Evolutionary conservation across 495 filamentous ascomycete species (phyloP), one percentile per base, ranked within the genome.

Genomic region (Xylaria acuta): DNA sequence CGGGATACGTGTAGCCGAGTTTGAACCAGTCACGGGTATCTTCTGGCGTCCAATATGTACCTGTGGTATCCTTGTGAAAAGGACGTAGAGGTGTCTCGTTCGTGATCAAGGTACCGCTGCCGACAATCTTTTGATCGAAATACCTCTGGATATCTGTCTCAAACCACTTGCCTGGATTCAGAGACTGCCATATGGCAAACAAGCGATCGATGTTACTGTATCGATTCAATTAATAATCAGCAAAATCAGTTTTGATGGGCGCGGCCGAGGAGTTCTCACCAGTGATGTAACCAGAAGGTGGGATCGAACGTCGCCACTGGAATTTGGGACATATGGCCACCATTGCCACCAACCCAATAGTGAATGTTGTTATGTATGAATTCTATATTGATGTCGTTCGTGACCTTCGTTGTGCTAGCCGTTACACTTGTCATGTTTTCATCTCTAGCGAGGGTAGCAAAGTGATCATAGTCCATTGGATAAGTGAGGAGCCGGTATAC

Each of bases 321-420:
- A 9, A 85, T 74, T 12, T 80, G 74, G 22, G 76, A 63, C 84
- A 86, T 86, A 59, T 85, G 84, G 2, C 84, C 84, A 41, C 67
- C 63, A 9, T 71, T 71, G 5, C 77, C 82, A 5, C 83, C 84
- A 49, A 82, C 74, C 66, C 71, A 72, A n/a, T 73, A 77, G 72
- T 86, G 84, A n/a, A 85, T 74, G n/a, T 75, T 76, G 40, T 82
- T 79, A 64, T 86, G 83, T 16, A 83, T 73, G 64, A 67, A 77
- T 70, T 86, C 84, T 14, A 85, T 63, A 43, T 84, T 84, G 40
- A 73, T 56, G 32, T 73, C 66, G 72, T 73, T 70, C 73, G 76
- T 69, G 36, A 74, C 75, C 22, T 69, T 70, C 2, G 18, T 41
- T 53, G 47, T 71, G 60, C 51, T 60, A 60, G 59, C 65, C 5